Percentiles rank a stretch among this genome's conserved stretches.
These are phyloP conservation scores for Sugiyamaella japonica DNA, from an alignment of 1,139 yeast species.

Conservation along the genomic window DNA sequence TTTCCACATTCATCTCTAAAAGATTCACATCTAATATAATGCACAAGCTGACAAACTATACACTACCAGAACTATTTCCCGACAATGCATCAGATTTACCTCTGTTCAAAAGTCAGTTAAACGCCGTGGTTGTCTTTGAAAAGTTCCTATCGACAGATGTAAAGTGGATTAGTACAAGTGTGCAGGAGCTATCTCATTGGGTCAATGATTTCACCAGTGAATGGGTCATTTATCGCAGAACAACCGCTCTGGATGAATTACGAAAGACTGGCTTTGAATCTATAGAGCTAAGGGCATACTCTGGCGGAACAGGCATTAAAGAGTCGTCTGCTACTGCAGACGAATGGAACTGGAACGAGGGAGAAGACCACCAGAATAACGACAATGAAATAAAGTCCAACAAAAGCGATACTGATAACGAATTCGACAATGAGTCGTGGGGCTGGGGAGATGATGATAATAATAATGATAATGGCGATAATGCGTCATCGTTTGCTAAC, in stretches of 20 bases:
- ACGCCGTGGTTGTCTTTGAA: constrained; percentile 30
- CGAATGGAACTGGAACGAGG: constrained; percentile 32
- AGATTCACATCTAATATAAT: constrained; percentile 30
- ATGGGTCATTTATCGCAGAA: constrained; percentile 31
- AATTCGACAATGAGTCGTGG: constrained; percentile 31
- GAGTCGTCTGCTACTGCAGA: constrained; percentile 10
- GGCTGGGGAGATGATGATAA: constrained; percentile 36
- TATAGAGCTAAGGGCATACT: constrained; percentile 3
- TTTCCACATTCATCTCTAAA: constrained; percentile 27
- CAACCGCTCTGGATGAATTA: constrained; percentile 27
- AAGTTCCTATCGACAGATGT: constrained; percentile 22
- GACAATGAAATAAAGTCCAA: constrained; percentile 19
- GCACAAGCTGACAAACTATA: constrained; percentile 24
- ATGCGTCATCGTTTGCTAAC: not conserved
- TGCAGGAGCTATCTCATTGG: constrained; percentile 30
- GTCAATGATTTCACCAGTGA: constrained; percentile 28
- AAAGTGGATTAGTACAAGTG: constrained; percentile 29
- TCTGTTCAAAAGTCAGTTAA: constrained; percentile 26
- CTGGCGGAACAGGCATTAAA: not conserved
- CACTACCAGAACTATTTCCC: constrained; percentile 33
- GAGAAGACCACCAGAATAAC: constrained; percentile 24
- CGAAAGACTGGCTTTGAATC: constrained; percentile 20
- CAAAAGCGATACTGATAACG: constrained; percentile 19
- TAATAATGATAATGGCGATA: constrained; percentile 27
- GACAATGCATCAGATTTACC: constrained; percentile 23